These are phyloP conservation scores for Scortechinia acanthostroma DNA, from an alignment of 2,329 filamentous ascomycete genomes.

Conservation along the genomic window DNA sequence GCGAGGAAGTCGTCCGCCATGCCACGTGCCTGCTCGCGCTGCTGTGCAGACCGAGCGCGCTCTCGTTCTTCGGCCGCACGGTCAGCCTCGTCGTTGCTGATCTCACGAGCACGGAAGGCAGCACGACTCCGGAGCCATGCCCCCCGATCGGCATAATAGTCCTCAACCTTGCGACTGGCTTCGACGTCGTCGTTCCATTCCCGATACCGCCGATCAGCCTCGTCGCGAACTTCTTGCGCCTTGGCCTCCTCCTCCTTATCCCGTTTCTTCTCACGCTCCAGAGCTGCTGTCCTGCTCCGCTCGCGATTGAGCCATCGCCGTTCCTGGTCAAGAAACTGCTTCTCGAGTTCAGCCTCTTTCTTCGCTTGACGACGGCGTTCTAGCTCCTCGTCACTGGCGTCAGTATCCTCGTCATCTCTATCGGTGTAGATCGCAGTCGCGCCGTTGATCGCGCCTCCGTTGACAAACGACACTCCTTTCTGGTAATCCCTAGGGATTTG, in stretches of 20 bases:
- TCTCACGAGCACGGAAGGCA: conserved; percentile 67
- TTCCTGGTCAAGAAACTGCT: conserved; percentile 77
- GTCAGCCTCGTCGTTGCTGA: conserved; percentile 74
- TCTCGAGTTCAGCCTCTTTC: conserved; percentile 69
- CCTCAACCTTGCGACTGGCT: conserved; percentile 59
- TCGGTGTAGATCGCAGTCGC: conserved; percentile 38
- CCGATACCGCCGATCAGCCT: conserved; percentile 43
- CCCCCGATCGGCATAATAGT: conserved; percentile 82
- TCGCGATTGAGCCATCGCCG: conserved; percentile 88
- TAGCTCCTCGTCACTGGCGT: conserved; percentile 81
- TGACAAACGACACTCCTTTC: conserved; percentile 76
- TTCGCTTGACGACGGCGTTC: conserved; percentile 67
- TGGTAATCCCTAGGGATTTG: conserved; percentile 25
- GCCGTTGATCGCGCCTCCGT: conserved; percentile 64
- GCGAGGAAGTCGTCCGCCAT: conserved; percentile 89
- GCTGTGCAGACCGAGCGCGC: conserved; percentile 57
- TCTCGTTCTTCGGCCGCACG: conserved; percentile 73
- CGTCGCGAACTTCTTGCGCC: conserved; percentile 12
- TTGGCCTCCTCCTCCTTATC: conserved; percentile 70
- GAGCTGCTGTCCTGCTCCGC: conserved; percentile 71
- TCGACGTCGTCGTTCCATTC: conserved; percentile 92
- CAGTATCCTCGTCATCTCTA: conserved; percentile 77
- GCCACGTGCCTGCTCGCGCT: conserved; percentile 72
- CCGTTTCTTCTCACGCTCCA: conserved; percentile 77
- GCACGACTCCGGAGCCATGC: conserved; percentile 79